These are phyloP conservation scores for Eucalyptus polybractea DNA, from an alignment of 345 rosid species.

Conservation along the genomic window DNA sequence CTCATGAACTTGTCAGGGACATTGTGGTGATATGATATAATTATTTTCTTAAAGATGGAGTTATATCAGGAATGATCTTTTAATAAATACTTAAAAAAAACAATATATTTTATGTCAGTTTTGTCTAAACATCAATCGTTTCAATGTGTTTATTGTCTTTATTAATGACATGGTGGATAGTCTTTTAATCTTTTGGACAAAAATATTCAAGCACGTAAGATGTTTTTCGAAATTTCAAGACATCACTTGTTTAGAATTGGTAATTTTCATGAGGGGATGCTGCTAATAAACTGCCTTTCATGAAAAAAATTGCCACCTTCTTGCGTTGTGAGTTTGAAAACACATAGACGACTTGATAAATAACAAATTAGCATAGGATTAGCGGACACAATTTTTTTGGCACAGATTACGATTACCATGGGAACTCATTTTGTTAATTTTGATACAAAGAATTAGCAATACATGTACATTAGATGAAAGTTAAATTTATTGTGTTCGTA, in stretches of 20 bases:
- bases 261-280: not conserved
- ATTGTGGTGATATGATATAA: not conserved
- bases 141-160: not conserved
- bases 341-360: not conserved
- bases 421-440: too few relatives aligned
- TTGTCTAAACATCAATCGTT: not conserved
- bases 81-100: not conserved
- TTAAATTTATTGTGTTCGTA: not conserved
- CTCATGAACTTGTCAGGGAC: not conserved
- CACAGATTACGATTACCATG: too few relatives aligned
- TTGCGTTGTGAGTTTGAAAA: not conserved
- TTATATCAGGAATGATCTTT: not conserved
- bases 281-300: not conserved
- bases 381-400: not conserved
- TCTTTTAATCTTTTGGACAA: not conserved
- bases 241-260: not conserved
- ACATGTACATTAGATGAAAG: not conserved
- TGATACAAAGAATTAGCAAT: not conserved
- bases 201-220: not conserved
- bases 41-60: not conserved
- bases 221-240: not conserved
- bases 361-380: not conserved
- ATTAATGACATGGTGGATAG: not conserved
- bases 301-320: not conserved
- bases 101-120: not conserved